A percentile compares a stretch with the other conserved stretches of the same genome.
Evolutionary conservation across 2,329 filamentous ascomycete genomes (phyloP).

Genomic region (Aspergillus chevalieri): DNA sequence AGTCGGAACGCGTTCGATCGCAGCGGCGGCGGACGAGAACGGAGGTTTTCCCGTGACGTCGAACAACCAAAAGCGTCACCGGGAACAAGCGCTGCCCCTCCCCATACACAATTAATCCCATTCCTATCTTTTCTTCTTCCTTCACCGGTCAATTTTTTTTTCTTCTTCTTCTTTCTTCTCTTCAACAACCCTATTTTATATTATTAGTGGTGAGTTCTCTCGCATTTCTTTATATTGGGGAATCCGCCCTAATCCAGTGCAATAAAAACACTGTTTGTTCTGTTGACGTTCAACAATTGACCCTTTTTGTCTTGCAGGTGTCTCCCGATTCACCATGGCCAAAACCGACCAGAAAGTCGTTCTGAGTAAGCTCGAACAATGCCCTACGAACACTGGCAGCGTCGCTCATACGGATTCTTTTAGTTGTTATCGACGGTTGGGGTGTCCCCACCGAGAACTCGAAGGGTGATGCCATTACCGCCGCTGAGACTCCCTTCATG

Average conservation of each 20-base stretch:
- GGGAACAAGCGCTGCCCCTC: conserved; percentile 20
- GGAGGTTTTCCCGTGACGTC: conserved; percentile 25
- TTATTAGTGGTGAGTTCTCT: conserved; percentile 7
- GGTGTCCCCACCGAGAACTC: conserved; percentile 78
- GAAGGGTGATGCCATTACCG: conserved; percentile 90
- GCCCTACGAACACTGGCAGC: background rate
- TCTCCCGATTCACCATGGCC: conserved; percentile 48
- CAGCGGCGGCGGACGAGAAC: conserved; percentile 9
- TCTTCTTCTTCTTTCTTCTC: conserved; percentile 2
- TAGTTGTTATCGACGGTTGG: conserved; percentile 99
- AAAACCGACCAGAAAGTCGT: conserved; percentile 64
- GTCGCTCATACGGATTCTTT: conserved; percentile 15
- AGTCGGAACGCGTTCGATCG: conserved; percentile 21
- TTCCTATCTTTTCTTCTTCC: conserved; percentile 5
- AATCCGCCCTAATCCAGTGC: no score
- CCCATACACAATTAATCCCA: conserved; percentile 5
- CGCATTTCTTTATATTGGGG: background rate
- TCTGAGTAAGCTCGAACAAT: conserved; percentile 48
- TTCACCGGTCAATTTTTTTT: conserved; percentile 19
- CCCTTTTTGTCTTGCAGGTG: conserved; percentile 9
- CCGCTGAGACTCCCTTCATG: conserved; percentile 91
- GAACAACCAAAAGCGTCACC: conserved; percentile 31
- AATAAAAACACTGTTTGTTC: background rate
- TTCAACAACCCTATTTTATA: conserved; percentile 4
- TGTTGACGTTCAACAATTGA: conserved; percentile 15